Evolutionary conservation across 176 grass and related monocot species (phyloP), one percentile per base, ranked within the genome.

Genomic region (Oryza meridionalis): DNA sequence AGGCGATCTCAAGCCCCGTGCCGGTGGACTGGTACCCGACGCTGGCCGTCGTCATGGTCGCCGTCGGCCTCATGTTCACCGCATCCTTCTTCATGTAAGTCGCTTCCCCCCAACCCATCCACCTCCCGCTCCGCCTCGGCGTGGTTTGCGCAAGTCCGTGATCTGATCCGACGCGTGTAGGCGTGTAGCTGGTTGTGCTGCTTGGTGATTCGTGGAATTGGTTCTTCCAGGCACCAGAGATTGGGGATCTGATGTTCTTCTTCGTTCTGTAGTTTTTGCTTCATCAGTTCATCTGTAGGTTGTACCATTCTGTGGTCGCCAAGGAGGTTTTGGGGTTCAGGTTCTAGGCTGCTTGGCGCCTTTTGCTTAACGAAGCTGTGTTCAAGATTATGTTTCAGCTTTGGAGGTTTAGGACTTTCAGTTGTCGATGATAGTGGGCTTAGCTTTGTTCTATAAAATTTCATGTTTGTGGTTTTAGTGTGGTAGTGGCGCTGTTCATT

Each of bases 31-130:
- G 85, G 93, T 98, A 98, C 89, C 93, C 96, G 19, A 49, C 83
- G 14, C 91, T 98, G 61, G 91, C 96, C 75, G 80, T 91, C 46
- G 9, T 90, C 68, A 93, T 85, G 88, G 86, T 98, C 26, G 43
- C 89, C 65, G 47, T 95, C 15, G 96, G 96, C 0, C 91, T 98
- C 77, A 81, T 93, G 86, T 47, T 92, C 73, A 98, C 96, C 11
- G 93, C 96, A 8, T 93, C 90, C 68, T 98, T 98, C 87, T 98
- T 94, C 87, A 98, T 98, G 95, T 97, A 67, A 88, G 84, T n/a
- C 64, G 3, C 3, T 19, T 29, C 29, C 29, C 29, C 29, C 29
- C 29, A 1, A 29, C 65, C 5, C 69, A n/a, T n/a, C 31, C 35
- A 37, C 5, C 0, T 13, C 1, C 46, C 67, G 13, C 24, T 71